Evolutionary conservation across 768 basidiomycete species (phyloP), one percentile per base, ranked within the genome.

Genomic region (Sporobolomyces roseus): DNA sequence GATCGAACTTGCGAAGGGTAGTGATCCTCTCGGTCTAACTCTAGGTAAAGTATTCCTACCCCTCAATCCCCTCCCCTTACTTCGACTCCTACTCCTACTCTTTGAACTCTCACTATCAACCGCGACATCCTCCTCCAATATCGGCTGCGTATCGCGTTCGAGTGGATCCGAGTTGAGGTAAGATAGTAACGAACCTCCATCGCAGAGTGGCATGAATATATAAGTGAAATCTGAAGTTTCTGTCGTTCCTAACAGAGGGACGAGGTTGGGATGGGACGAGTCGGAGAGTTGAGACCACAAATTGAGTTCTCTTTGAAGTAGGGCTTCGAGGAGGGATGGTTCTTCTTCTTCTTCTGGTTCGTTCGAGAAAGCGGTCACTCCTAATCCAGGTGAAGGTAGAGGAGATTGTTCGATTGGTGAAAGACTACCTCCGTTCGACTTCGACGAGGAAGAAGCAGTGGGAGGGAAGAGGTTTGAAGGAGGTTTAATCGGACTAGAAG

Each of bases 171-270:
- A 45, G 51, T 69, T 75, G 52, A 94, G 82, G 65, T 91, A 89
- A 76, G 91, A 87, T 75, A 88, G 88, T 50, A 96, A 83, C 4
- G 88, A 89, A 12, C 91, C 91, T 23, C 88, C 88, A 17, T 89
- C 88, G 75, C 91, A 93, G 72, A 84, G 84, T 4, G 90, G 83
- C 35, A 87, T 93, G 80, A 93, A 84, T 79, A 91, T 88, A 76
- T 85, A 92, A 74, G 88, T 86, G 59, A 87, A 85, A 66, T 84
- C 84, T 49, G 82, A 69, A 0, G 85, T 84, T 73, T 86, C 84
- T 60, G 83, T 79, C 23, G 80, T 80, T 49, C 84, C 81, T 77
- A 93, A 90, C 50, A 94, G 85, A 16, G 92, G 91, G 21, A 96
- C 84, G 69, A 93, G 84, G 75, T 93, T 87, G 76, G 91, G 89